Evolutionary conservation across 257 asterid genomes (phyloP).

Genomic region (Plantago ovata): DNA sequence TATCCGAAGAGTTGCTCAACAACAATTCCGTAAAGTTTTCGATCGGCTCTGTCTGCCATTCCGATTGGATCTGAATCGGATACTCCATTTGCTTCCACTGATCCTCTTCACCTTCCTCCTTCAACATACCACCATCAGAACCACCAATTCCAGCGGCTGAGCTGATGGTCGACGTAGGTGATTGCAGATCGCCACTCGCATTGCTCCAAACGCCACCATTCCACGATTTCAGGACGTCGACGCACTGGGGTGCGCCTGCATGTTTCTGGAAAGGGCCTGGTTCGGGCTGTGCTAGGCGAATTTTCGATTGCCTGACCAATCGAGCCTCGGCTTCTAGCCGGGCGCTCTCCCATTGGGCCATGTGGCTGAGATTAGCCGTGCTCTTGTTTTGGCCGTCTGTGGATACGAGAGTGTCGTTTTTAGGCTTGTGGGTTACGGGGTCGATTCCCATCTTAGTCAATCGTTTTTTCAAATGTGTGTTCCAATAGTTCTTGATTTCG

Average conservation of each 20-base stretch:
- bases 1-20: neutral
- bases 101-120: slow-evolving; percentile 1
- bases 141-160: slow-evolving; percentile 1
- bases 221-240: neutral
- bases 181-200: neutral
- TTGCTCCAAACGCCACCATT: neutral
- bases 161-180: neutral
- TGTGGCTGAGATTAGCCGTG: slow-evolving; percentile 82
- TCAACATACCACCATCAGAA: neutral
- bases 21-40: slow-evolving; percentile 2
- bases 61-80: too few species aligned
- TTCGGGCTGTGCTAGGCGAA: neutral
- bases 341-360: slow-evolving; percentile 99
- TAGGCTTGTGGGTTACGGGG: slow-evolving; percentile 18
- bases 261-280: neutral
- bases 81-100: neutral
- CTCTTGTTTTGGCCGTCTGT: slow-evolving; percentile 6
- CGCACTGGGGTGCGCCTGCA: neutral
- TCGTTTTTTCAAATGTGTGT: slow-evolving; percentile 19
- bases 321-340: slow-evolving; percentile 91
- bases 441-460: slow-evolving; percentile 17
- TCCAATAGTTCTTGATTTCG: slow-evolving; percentile 17
- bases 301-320: slow-evolving; percentile 27
- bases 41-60: neutral
- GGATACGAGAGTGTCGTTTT: slow-evolving; percentile 6